phyloP scores from a whole-genome alignment of 495 filamentous ascomycete species.

The Lasiosphaeria ovina region DNA sequence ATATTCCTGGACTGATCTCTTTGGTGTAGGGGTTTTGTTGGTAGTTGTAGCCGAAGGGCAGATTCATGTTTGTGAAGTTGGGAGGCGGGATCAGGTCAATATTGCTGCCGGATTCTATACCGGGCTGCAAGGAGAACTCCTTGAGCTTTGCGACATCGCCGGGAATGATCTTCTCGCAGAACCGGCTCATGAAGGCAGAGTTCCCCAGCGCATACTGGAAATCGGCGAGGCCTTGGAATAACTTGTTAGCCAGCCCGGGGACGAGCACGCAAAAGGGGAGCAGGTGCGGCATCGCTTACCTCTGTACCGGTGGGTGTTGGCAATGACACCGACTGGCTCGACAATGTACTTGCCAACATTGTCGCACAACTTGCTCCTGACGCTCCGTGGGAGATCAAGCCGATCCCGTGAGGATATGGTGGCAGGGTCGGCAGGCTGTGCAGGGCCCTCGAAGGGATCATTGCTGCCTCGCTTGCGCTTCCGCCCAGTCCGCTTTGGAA shows the following conservation, averaged over 20 bases:
- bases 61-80: slow-evolving; percentile 60
- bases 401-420: slow-evolving; percentile 38
- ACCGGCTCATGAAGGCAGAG: slow-evolving; percentile 61
- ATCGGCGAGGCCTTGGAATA: slow-evolving; percentile 51
- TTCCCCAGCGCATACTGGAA: slow-evolving; percentile 68
- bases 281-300: slow-evolving; percentile 38
- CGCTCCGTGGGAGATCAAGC: slow-evolving; percentile 39
- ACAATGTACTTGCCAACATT: slow-evolving; percentile 67
- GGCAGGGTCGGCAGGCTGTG: slow-evolving; percentile 18
- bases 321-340: slow-evolving; percentile 69
- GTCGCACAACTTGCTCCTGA: slow-evolving; percentile 68
- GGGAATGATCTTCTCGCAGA: slow-evolving; percentile 62
- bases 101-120: slow-evolving; percentile 54
- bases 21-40: slow-evolving; percentile 52
- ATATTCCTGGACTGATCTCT: slow-evolving; percentile 35
- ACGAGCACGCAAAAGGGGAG: too few species aligned
- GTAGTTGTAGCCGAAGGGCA: slow-evolving; percentile 68
- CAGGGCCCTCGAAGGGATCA: slow-evolving; percentile 54
- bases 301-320: slow-evolving; percentile 83
- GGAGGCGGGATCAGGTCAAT: slow-evolving; percentile 80
- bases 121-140: slow-evolving; percentile 67
- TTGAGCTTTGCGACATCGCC: slow-evolving; percentile 68
- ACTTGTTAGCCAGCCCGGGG: background rate
- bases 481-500: slow-evolving; percentile 81
- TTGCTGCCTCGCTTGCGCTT: slow-evolving; percentile 74